Conservation (phyloP, 306 rosid genomes). For the Pueraria montana region DNA sequence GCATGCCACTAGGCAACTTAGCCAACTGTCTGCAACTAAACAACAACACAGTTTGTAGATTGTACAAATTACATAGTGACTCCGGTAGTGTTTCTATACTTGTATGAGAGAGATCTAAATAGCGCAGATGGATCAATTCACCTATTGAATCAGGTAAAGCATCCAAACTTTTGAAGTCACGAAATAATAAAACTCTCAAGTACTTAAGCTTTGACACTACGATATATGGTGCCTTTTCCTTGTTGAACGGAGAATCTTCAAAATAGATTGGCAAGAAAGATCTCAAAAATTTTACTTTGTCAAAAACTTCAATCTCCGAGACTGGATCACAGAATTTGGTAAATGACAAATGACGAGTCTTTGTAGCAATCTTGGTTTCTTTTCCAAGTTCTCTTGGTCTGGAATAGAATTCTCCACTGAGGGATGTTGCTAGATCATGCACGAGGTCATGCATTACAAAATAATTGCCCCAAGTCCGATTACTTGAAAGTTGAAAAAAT, state of each 20-base stretch:
- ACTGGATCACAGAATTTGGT: not conserved
- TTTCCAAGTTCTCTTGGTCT: not conserved
- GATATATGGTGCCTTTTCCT: not conserved
- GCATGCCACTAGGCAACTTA: not conserved
- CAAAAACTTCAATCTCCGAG: not conserved
- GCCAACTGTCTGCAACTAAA: rapidly evolving
- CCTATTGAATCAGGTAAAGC: not conserved
- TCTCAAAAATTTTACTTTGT: not conserved
- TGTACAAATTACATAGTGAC: not conserved
- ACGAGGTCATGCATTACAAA: not conserved
- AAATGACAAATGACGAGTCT: not conserved
- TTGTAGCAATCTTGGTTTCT: not conserved
- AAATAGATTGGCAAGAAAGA: not conserved
- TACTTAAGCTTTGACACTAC: not conserved
- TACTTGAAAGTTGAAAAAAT: not conserved
- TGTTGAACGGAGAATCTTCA: not conserved
- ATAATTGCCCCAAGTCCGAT: not conserved
- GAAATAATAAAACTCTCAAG: not conserved
- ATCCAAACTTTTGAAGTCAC: not conserved
- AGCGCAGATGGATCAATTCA: not conserved
- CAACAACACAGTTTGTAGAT: not conserved
- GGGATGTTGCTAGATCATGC: too few species aligned
- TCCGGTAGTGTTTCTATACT: not conserved
- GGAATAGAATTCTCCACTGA: too few species aligned
- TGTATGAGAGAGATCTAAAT: not conserved